Base-by-base conservation (phyloP, 2,329 filamentous ascomycete species). In the Cladophialophora psammophila region DNA sequence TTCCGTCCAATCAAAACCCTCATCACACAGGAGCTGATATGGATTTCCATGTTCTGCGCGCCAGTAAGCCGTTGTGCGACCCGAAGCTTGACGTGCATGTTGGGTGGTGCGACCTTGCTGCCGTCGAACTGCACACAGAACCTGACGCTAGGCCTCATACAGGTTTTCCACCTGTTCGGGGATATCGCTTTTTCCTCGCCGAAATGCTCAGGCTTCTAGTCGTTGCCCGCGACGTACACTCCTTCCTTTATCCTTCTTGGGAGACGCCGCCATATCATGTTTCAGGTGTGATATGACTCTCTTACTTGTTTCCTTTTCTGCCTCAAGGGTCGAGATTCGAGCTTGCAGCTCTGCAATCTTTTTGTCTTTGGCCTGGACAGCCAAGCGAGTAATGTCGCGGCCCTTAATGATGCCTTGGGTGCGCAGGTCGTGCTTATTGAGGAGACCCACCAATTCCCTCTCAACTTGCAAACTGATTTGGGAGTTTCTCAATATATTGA, bases 281-380 rank as follows among this genome's bases (percentile, higher is more conserved):
- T 76, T 79, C 72, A 81, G 70, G 63, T 78, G 76, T 64, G 75
- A 74, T 61, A 83, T 80, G 13, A 83, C 75, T 34, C 77, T 79
- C 67, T 80, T 82, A 74, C 85, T 83, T 64, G 85, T 81, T 73
- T 87, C 84, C 50, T 81, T 76, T 74, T 88, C 85, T 13, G 82
- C 82, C 74, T 88, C 84, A 40, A 90, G 75, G 12, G 78, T 79
- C 5, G 77, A 78, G 83, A 96, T 81, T 72, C 90, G 80, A 75
- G 91, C 80, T 80, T 89, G 85, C 79, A 96, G 79, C 77, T 91
- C 82, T 77, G 84, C 78, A 76, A 90, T 81, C 79, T 88, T 80
- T 75, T 87, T 78, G 81, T 94, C 89, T 70, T 88, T 89, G 4
- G 83, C 82, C 74, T 87, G 88, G 38, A 92, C 74, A 3, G 84